Conservation (phyloP, 192 early-diverging fungal species). For the Coemansia sp. region DNA sequence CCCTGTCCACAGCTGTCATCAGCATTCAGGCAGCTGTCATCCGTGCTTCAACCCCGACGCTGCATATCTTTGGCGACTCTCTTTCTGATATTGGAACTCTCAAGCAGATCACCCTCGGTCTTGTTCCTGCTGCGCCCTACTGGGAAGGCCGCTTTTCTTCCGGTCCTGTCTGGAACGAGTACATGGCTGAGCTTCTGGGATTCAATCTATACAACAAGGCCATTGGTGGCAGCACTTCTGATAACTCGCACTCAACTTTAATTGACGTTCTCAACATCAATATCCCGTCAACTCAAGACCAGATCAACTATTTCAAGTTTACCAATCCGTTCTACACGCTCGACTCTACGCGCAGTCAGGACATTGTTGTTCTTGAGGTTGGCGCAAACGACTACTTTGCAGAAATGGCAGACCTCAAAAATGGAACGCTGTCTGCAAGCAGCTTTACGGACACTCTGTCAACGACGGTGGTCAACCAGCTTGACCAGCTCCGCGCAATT, state of each 20-base stretch:
- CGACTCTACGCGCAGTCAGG: slow-evolving; percentile 9
- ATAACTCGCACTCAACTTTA: slow-evolving; percentile 17
- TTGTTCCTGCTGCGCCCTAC: slow-evolving; percentile 21
- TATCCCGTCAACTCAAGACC: slow-evolving; percentile 34
- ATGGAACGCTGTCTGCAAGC: slow-evolving; percentile 4
- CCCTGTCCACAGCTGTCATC: neutral
- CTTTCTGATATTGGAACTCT: slow-evolving; percentile 38
- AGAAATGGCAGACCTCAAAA: neutral
- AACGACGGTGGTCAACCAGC: slow-evolving; percentile 14
- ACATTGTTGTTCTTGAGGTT: slow-evolving; percentile 26
- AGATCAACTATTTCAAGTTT: slow-evolving; percentile 39
- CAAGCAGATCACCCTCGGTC: slow-evolving; percentile 22
- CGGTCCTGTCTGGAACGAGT: slow-evolving; percentile 41
- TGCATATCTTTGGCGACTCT: slow-evolving; percentile 33
- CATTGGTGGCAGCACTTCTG: slow-evolving; percentile 24
- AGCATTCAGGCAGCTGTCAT: neutral
- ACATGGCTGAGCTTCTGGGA: slow-evolving; percentile 10
- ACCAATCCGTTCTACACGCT: slow-evolving; percentile 14
- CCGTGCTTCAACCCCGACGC: slow-evolving; percentile 6
- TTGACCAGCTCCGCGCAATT: slow-evolving; percentile 27
- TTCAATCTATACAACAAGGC: slow-evolving; percentile 38
- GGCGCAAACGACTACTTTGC: slow-evolving; percentile 40
- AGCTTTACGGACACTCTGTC: slow-evolving; percentile 19
- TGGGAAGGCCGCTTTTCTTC: slow-evolving; percentile 36
- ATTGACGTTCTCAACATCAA: slow-evolving; percentile 16